Percentiles rank a stretch among this genome's conserved stretches.
Evolutionary conservation across 305 asterid genomes (phyloP).

Genomic region (Fraxinus baroniana): DNA sequence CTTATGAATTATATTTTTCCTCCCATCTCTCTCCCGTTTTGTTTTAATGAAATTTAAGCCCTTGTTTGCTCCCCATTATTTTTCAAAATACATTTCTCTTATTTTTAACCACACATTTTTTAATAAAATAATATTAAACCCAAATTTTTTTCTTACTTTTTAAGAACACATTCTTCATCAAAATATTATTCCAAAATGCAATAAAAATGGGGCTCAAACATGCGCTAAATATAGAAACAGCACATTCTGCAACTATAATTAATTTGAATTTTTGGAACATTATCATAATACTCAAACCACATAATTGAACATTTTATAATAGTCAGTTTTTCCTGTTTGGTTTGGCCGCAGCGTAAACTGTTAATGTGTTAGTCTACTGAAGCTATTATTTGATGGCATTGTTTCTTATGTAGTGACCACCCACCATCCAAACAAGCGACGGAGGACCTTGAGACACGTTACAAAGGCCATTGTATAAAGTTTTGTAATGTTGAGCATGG

Average conservation of each 20-base stretch:
- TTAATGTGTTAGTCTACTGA: not conserved
- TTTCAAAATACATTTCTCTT: not conserved
- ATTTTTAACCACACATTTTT: not conserved
- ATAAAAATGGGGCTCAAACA: not conserved
- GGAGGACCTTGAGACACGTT: slow-evolving; percentile 48
- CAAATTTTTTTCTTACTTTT: not conserved
- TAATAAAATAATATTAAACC: not conserved
- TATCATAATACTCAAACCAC: not conserved
- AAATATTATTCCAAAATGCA: not conserved
- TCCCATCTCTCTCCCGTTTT: not conserved
- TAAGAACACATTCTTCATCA: not conserved
- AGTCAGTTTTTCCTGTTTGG: not conserved
- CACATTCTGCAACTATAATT: not conserved
- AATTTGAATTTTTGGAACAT: not conserved
- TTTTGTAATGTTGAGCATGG: slow-evolving; percentile 71
- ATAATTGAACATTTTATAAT: not conserved
- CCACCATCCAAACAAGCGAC: slow-evolving; percentile 71
- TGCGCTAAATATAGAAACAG: not conserved
- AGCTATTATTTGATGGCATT: not conserved
- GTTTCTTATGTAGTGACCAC: slow-evolving; percentile 40
- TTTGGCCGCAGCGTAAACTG: not conserved
- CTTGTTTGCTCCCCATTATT: not conserved
- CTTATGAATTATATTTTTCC: not conserved
- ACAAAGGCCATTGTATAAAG: slow-evolving; percentile 43
- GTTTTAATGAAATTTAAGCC: not conserved